These are phyloP conservation scores for Protomyces inouyei DNA, from an alignment of 1,139 yeast genomes.

Conservation along the genomic window DNA sequence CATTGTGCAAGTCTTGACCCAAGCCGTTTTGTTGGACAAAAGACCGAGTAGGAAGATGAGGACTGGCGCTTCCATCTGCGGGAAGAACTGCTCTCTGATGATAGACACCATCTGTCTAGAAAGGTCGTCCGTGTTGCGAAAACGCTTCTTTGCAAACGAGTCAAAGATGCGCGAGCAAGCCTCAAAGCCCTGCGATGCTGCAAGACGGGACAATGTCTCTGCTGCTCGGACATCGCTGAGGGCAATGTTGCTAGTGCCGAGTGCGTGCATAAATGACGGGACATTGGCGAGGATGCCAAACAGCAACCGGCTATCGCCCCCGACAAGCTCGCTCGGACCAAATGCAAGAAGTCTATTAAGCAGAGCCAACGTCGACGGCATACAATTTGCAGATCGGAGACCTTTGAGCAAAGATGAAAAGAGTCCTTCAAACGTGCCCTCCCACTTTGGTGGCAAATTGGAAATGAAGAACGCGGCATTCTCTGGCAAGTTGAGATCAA, in stretches of 20 bases:
- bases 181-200: slow-evolving; percentile 53
- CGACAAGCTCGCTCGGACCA: slow-evolving; percentile 71
- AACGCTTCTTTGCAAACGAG: slow-evolving; percentile 70
- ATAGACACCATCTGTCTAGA: slow-evolving; percentile 72
- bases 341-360: slow-evolving; percentile 65
- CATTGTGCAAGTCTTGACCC: slow-evolving; percentile 80
- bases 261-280: slow-evolving; percentile 78
- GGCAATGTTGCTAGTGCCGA: slow-evolving; percentile 52
- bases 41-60: slow-evolving; percentile 72
- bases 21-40: slow-evolving; percentile 64
- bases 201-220: slow-evolving; percentile 51
- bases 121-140: slow-evolving; percentile 84
- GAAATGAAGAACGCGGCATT: slow-evolving; percentile 77
- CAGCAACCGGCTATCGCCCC: slow-evolving; percentile 64
- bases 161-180: slow-evolving; percentile 67
- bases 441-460: slow-evolving; percentile 94
- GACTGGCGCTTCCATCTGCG: slow-evolving; percentile 67
- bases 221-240: slow-evolving; percentile 59
- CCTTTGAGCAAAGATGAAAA: slow-evolving; percentile 78
- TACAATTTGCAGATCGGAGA: slow-evolving; percentile 70
- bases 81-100: slow-evolving; percentile 63
- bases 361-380: slow-evolving; percentile 70
- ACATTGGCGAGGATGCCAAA: slow-evolving; percentile 70
- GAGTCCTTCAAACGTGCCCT: slow-evolving; percentile 84
- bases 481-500: slow-evolving; percentile 79